Percentiles rank a stretch among this genome's conserved stretches.
Conservation (phyloP, 2,329 filamentous ascomycete species). For the Mycogone perniciosa region DNA sequence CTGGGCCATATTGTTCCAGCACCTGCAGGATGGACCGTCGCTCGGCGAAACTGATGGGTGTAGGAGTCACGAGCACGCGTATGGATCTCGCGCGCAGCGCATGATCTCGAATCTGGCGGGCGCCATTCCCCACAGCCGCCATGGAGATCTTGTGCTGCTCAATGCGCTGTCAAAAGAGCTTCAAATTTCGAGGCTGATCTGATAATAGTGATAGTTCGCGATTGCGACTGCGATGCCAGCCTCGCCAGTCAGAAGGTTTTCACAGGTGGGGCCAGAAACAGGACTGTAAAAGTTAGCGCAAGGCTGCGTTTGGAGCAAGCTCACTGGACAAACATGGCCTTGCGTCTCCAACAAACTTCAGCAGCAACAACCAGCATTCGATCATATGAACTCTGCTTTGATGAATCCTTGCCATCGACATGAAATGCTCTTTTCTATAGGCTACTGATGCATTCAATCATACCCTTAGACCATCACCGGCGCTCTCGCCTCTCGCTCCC, state of each 20-base stretch:
- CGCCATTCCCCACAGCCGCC: conserved; percentile 11
- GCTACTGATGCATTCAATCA: conserved; percentile 6
- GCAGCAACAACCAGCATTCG: neutral
- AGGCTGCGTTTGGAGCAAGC: neutral
- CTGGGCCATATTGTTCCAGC: conserved; percentile 42
- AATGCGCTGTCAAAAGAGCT: neutral
- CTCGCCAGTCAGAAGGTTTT: neutral
- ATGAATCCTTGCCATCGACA: neutral
- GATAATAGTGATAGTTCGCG: neutral
- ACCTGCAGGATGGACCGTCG: conserved; percentile 48
- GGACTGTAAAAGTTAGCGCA: neutral
- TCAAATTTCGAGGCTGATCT: neutral
- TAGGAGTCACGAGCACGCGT: conserved; percentile 45
- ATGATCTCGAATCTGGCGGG: conserved; percentile 9
- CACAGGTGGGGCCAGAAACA: neutral
- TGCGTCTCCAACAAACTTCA: neutral
- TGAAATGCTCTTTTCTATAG: neutral
- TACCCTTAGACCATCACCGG: neutral
- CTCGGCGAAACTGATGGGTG: conserved; percentile 46
- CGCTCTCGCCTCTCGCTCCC: conserved; percentile 2
- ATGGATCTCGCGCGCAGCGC: conserved; percentile 33
- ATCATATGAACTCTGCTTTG: neutral
- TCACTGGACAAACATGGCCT: neutral
- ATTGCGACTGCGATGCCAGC: neutral
- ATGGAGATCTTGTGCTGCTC: conserved; percentile 9